Evolutionary conservation across 1,284 basidiomycete species (phyloP).

Genomic region (Trichosporon coremiiforme): DNA sequence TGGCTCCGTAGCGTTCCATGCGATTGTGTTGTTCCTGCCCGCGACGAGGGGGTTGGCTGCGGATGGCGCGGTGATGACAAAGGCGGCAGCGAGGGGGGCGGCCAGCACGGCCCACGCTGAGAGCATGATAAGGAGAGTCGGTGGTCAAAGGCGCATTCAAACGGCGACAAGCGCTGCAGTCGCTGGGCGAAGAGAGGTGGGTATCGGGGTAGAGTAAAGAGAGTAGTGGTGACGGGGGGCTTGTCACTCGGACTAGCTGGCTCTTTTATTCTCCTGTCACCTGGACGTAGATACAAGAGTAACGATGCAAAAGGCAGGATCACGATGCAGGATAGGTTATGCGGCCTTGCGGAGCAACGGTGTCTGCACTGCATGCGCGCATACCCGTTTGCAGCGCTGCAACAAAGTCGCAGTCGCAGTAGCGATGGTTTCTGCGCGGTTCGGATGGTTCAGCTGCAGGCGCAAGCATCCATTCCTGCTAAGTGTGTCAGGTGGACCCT

Average conservation of each 20-base stretch:
- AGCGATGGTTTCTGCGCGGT: background rate
- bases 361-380: background rate
- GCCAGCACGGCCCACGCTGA: slow-evolving; percentile 19
- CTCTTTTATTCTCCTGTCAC: slow-evolving; percentile 1
- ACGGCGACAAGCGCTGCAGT: background rate
- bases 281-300: background rate
- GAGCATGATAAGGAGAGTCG: slow-evolving; percentile 1
- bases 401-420: background rate
- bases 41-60: background rate
- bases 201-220: background rate
- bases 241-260: background rate
- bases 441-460: slow-evolving; percentile 12
- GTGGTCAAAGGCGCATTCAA: background rate
- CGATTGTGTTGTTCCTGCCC: slow-evolving; percentile 13
- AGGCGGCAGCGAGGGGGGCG: slow-evolving; percentile 16
- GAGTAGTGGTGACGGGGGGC: background rate
- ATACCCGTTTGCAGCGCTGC: no score
- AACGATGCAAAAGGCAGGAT: no score
- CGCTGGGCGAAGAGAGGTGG: background rate
- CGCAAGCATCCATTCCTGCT: slow-evolving; percentile 5
- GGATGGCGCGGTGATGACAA: background rate
- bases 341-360: background rate
- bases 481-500: slow-evolving; percentile 16
- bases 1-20: background rate
- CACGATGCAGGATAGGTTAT: no score